phyloP scores from a whole-genome alignment of 108 stramenopile species.

The Pseudonitzschia pungens region DNA sequence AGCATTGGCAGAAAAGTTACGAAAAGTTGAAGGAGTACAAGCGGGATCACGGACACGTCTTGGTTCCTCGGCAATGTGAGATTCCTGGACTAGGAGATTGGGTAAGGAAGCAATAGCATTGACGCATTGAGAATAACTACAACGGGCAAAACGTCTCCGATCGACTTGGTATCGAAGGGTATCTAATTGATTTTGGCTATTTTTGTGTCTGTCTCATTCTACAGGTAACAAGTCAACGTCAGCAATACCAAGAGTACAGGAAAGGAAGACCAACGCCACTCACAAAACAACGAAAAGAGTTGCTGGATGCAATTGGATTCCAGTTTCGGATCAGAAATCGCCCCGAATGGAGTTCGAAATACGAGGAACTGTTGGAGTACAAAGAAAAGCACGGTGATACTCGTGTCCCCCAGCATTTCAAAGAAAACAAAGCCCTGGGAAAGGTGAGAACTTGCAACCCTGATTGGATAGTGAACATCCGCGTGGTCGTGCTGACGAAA shows the following conservation, averaged over 20 bases:
- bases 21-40: constrained; percentile 52
- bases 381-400: constrained; percentile 44
- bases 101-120: no score
- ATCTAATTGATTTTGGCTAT: not conserved
- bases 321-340: constrained; percentile 68
- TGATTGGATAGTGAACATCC: no score
- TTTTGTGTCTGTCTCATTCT: not conserved
- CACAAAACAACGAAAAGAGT: constrained; percentile 57
- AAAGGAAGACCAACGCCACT: constrained; percentile 50
- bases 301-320: constrained; percentile 70
- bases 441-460: constrained; percentile 25
- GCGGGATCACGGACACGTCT: constrained; percentile 54
- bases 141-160: no score
- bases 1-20: constrained; percentile 54
- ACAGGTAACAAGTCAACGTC: constrained; percentile 63
- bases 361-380: constrained; percentile 65
- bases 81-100: constrained; percentile 63
- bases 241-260: constrained; percentile 47
- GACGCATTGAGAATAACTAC: no score
- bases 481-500: no score
- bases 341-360: constrained; percentile 68
- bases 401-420: constrained; percentile 66
- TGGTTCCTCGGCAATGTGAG: constrained; percentile 56
- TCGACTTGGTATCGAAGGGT: no score
- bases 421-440: constrained; percentile 55